Base-by-base conservation (phyloP, 1,139 yeast species). In the Debaryomyces robertsiae region DNA sequence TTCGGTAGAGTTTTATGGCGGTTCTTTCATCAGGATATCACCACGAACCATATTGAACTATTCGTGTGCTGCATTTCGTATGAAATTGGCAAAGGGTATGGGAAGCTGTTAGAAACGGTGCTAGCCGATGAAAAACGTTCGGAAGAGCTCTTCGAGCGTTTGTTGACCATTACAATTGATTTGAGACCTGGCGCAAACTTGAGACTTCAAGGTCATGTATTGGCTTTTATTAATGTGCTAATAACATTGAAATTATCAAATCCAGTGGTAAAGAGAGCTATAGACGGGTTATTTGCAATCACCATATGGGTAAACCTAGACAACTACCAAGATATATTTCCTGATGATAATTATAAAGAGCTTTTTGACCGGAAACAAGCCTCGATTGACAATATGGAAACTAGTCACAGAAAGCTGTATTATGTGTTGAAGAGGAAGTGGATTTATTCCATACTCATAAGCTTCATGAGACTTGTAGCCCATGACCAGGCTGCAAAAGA, bases 41-140 rank as follows among this genome's bases (percentile, higher is more conserved):
- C 73, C 2, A 54, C 60, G 28, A 63, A 57, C 17, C 80, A 76
- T 47, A 57, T 74, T 3, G 64, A 67, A 38, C 54, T 69, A 38
- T 54, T 73, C 10, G 59, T 65, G 9, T 43, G 52, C 14, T 36
- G 53, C 11, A 43, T 41, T 3, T 40, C 47, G 9, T 49, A 39
- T 23, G 50, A 50, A 15, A 11, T 32, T 10, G 42, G 39, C 9
- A 10, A 29, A 6, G 40, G 41, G 22, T 25, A 16, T 14, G 37
- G 38, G 18, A 19, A 9, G 6, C 25, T 36, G 13, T 11, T 46
- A 4, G 39, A 43, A 17, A 32, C 11, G 10, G 31, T 47, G 16
- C 27, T 40, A n/a, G 24, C 17, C 7, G 43, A 33, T 31, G 43
- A 44, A 3, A 54, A 45, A 2, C 53, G 51, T 30, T 58, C 65